phyloP scores from a whole-genome alignment of 108 stramenopile genomes.

The Phaeodactylum tricornutum region DNA sequence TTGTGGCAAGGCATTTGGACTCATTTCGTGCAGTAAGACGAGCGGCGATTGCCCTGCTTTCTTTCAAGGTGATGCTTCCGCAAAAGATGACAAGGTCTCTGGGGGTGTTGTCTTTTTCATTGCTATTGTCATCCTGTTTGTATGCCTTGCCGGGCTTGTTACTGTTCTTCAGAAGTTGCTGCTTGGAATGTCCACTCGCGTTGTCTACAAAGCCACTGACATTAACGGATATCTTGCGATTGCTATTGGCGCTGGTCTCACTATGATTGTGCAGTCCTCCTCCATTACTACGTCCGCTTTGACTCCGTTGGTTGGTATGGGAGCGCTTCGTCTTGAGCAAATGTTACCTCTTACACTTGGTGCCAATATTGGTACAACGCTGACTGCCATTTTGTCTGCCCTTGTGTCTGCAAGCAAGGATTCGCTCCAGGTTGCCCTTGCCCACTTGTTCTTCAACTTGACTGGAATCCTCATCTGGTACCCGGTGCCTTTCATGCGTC shows the following conservation, averaged over 20 bases:
- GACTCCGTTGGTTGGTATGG: constrained; percentile 79
- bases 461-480: constrained; percentile 77
- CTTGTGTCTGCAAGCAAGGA: constrained; percentile 42
- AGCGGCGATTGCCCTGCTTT: constrained; percentile 58
- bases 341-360: constrained; percentile 86
- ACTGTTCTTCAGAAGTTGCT: constrained; percentile 66
- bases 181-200: constrained; percentile 60
- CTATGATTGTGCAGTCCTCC: constrained; percentile 74
- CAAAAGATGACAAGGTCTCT: constrained; percentile 50
- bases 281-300: constrained; percentile 76
- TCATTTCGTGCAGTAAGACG: constrained; percentile 58
- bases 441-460: constrained; percentile 81
- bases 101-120: constrained; percentile 66
- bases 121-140: constrained; percentile 51
- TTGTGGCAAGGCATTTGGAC: constrained; percentile 40
- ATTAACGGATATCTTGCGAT: constrained; percentile 78
- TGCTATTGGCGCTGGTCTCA: constrained; percentile 62
- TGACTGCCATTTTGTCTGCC: constrained; percentile 64
- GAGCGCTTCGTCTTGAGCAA: constrained; percentile 52
- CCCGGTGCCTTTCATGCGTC: constrained; percentile 70
- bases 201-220: constrained; percentile 82
- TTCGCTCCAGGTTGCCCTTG: constrained; percentile 63
- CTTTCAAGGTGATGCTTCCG: constrained; percentile 53
- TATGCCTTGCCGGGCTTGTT: constrained; percentile 74
- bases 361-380: constrained; percentile 82